Percentiles rank a stretch among this genome's conserved stretches.
Conservation (phyloP, 352 stramenopile species). For the Globisporangium paroecandrum region DNA sequence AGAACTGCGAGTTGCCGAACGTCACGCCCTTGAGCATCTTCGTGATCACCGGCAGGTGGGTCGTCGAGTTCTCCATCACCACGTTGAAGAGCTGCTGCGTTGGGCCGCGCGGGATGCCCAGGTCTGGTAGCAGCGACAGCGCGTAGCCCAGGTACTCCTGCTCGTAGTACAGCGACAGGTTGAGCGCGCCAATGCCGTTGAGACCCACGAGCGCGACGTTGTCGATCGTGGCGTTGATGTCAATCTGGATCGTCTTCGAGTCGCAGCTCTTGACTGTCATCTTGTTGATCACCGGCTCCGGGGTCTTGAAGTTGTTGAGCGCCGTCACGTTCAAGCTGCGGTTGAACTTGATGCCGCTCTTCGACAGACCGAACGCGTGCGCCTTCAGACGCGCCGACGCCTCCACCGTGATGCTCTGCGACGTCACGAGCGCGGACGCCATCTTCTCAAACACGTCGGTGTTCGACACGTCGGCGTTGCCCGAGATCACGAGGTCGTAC, state of each 20-base stretch:
- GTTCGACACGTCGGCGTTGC: slow-evolving; percentile 35
- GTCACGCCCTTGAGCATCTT: slow-evolving; percentile 43
- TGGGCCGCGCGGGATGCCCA: slow-evolving; percentile 48
- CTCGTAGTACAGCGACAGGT: slow-evolving; percentile 65
- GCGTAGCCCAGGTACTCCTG: slow-evolving; percentile 63
- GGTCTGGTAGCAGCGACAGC: slow-evolving; percentile 34
- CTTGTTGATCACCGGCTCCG: slow-evolving; percentile 43
- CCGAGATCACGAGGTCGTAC: slow-evolving; percentile 53
- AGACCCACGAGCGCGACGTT: slow-evolving; percentile 13
- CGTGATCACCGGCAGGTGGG: slow-evolving; percentile 21
- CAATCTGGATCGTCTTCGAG: slow-evolving; percentile 35
- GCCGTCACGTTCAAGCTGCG: slow-evolving; percentile 39
- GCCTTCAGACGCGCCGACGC: slow-evolving; percentile 37
- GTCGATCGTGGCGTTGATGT: slow-evolving; percentile 58
- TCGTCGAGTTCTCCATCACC: slow-evolving; percentile 32
- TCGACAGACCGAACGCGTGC: slow-evolving; percentile 44
- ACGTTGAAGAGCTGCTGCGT: slow-evolving; percentile 48
- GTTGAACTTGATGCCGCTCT: slow-evolving; percentile 46
- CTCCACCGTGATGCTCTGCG: slow-evolving; percentile 34
- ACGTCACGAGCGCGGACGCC: slow-evolving; percentile 33
- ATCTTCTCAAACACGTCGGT: slow-evolving; percentile 41
- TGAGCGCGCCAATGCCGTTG: slow-evolving; percentile 50
- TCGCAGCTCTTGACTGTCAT: slow-evolving; percentile 46
- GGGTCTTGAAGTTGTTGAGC: slow-evolving; percentile 56
- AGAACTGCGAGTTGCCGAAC: slow-evolving; percentile 40